A percentile compares a stretch with the other conserved stretches of the same genome.
These are phyloP conservation scores for Colletotrichum somersetense DNA, from an alignment of 2,329 filamentous ascomycete genomes.

Conservation along the genomic window DNA sequence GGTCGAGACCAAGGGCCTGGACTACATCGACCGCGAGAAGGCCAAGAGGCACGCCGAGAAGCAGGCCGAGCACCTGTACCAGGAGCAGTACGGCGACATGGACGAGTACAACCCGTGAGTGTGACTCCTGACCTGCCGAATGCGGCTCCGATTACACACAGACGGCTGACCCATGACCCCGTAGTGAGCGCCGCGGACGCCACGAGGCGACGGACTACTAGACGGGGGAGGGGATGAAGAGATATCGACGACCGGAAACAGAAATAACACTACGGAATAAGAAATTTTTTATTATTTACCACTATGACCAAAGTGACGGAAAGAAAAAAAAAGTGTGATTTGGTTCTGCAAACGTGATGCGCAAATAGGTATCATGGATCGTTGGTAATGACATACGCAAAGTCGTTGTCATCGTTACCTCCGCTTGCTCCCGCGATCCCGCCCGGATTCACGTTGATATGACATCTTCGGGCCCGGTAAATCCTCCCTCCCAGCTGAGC, in stretches of 20 bases:
- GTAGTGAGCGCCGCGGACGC: constrained; percentile 28
- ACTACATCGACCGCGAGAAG: constrained; percentile 68
- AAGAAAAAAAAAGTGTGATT: not conserved
- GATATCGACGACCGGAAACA: constrained; percentile 5
- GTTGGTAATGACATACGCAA: not conserved
- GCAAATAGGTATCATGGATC: constrained; percentile 19
- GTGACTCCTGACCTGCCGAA: not conserved
- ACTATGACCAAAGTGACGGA: too few species aligned
- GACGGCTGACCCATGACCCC: not conserved
- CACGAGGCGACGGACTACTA: constrained; percentile 38
- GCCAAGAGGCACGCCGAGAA: constrained; percentile 70
- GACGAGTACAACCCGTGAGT: constrained; percentile 71
- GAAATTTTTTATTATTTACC: not conserved
- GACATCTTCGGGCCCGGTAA: too few species aligned
- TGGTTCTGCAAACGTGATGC: not conserved
- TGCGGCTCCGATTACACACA: not conserved
- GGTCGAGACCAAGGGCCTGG: constrained; percentile 76
- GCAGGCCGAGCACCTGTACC: constrained; percentile 71
- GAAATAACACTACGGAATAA: constrained; percentile 25
- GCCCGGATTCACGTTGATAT: not conserved
- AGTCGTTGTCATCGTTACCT: not conserved
- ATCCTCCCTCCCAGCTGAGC: not conserved
- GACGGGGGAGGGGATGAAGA: not conserved
- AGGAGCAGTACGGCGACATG: constrained; percentile 68
- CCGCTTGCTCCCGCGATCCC: not conserved